Evolutionary conservation across 768 basidiomycete genomes (phyloP).

Genomic region (Auricularia heimuer): DNA sequence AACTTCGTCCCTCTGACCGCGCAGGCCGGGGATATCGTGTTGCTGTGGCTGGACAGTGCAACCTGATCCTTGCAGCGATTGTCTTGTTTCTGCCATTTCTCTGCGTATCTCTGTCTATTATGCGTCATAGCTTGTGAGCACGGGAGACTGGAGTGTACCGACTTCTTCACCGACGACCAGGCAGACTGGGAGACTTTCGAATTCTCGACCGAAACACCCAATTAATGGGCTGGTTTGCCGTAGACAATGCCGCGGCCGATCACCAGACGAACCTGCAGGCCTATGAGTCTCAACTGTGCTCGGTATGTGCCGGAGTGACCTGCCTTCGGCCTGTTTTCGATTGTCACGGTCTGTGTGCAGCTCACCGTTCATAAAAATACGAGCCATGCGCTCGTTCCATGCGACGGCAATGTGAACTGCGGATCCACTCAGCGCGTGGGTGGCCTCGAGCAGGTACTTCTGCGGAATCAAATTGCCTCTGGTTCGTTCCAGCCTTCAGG

Average conservation of each 20-base stretch:
- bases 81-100: no score
- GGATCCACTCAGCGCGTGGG: background rate
- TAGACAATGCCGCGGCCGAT: background rate
- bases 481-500: no score
- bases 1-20: no score
- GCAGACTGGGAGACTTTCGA: background rate
- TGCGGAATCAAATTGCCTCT: no score
- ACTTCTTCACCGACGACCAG: background rate
- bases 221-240: background rate
- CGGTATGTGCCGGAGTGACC: background rate
- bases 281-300: background rate
- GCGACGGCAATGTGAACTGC: background rate
- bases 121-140: no score
- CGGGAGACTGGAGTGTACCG: no score
- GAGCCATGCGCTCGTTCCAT: background rate
- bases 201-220: background rate
- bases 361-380: background rate
- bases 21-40: no score
- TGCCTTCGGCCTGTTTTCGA: background rate
- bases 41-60: no score
- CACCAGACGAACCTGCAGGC: background rate
- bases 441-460: background rate
- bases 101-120: no score
- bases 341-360: background rate
- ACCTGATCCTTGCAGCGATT: no score